These are phyloP conservation scores for Postia placenta DNA, from an alignment of 768 basidiomycete species.

Conservation along the genomic window DNA sequence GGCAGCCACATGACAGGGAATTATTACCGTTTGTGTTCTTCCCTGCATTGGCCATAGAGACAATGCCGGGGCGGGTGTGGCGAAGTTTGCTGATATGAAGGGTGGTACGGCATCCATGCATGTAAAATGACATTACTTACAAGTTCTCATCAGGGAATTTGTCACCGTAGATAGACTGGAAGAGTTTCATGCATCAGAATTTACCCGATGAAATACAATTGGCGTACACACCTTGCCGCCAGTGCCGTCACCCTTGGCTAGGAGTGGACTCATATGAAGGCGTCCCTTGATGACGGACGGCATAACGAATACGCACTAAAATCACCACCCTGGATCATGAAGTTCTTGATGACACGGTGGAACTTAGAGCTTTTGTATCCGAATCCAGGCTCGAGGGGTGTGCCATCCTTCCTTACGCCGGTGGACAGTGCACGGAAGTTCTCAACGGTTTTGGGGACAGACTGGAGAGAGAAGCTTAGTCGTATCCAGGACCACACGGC, in stretches of 20 bases:
- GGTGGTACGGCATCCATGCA: neutral
- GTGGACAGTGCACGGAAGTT: conserved; percentile 95
- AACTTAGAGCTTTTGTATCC: conserved; percentile 96
- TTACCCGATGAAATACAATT: neutral
- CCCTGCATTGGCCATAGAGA: conserved; percentile 94
- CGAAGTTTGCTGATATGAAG: conserved; percentile 74
- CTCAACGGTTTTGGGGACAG: conserved; percentile 93
- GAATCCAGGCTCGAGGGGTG: conserved; percentile 59
- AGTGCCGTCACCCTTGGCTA: conserved; percentile 82
- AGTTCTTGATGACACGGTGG: conserved; percentile 93
- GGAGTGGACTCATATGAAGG: neutral
- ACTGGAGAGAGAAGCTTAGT: conserved; percentile 35
- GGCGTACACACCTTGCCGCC: conserved; percentile 70
- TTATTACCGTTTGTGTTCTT: conserved; percentile 84
- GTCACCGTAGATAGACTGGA: conserved; percentile 83
- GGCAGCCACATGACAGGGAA: neutral
- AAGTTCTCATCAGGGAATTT: conserved; percentile 96
- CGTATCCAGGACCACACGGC: neutral
- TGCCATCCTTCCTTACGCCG: conserved; percentile 74
- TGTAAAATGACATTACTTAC: conserved; percentile 35
- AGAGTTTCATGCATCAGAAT: neutral
- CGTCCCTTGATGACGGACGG: neutral
- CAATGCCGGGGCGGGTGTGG: conserved; percentile 81
- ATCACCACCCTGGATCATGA: conserved; percentile 99
- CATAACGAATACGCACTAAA: conserved; percentile 61